Base-by-base conservation (phyloP, 1,284 basidiomycete genomes). In the Taiwanofungus camphoratus region DNA sequence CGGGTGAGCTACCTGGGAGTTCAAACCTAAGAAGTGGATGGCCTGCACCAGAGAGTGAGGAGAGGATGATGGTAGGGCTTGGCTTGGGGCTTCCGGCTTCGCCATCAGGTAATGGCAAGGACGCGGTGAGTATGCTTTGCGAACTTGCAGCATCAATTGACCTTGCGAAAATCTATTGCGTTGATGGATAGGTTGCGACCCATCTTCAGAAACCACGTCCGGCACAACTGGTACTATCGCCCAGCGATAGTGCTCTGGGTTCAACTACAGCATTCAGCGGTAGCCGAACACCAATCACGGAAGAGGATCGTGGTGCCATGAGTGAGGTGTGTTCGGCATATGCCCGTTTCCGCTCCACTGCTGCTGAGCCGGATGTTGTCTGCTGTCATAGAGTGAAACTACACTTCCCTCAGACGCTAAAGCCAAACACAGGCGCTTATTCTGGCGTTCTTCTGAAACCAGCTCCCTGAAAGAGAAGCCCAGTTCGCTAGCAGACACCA, bases 221-320 rank as follows among this genome's bases (percentile, higher is more conserved):
- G 4, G 49, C 64, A 0, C 71, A 77, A 8, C 57, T 83, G 41
- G 62, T 64, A 11, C 58, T 79, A 21, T 82, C 81, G 1, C 76
- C 1, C 5, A 82, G 79, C 45, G 82, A 85, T 46, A 64, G 72
- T 19, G 73, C 73, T 2, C 60, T 84, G n/a, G 72, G 69, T 30
- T 60, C 59, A 3, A n/a, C n/a, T n/a, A 68, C 61, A 3, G 64
- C 60, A 4, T 61, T 65, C 9, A 47, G 49, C n/a, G 58, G 57
- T 19, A 63, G 64, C 34, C 56, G 56, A 52, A 59, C 49, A 12
- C 35, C 49, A 19, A 48, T 48, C 7, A 59, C 47, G 3, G 72
- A 74, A 2, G 76, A 77, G 31, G 82, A 87, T 4, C 67, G 74
- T 18, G 76, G 64, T 13, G 76, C 71, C 33, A 61, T 82, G 60